Evolutionary conservation across 257 asterid genomes (phyloP).

Genomic region (Osmanthus fragrans): DNA sequence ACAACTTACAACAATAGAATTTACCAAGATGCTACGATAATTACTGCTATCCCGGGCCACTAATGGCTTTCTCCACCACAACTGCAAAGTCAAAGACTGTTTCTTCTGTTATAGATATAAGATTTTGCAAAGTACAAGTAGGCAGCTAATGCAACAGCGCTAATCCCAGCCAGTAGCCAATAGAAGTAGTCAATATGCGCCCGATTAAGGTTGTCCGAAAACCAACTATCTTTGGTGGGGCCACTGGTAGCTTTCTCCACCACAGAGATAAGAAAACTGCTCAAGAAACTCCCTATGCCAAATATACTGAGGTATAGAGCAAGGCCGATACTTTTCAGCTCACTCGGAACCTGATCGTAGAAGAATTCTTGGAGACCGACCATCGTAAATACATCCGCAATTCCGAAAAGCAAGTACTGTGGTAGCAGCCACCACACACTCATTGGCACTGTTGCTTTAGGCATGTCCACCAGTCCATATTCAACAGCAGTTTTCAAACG

Average conservation of each 20-base stretch:
- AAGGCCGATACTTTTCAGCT: neutral
- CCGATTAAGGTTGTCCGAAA: constrained; percentile 18
- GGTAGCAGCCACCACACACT: constrained; percentile 2
- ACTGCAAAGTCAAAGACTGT: no score
- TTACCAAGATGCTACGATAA: neutral
- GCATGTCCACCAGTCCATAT: neutral
- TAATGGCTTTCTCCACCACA: no score
- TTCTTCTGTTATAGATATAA: neutral
- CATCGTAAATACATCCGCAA: neutral
- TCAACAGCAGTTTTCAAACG: neutral
- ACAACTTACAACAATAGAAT: neutral
- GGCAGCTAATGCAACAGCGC: neutral
- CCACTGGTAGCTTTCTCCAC: constrained; percentile 16
- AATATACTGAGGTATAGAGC: neutral
- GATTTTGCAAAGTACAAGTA: neutral
- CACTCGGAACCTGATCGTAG: neutral
- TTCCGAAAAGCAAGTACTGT: neutral
- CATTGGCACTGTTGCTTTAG: neutral
- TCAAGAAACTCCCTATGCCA: neutral
- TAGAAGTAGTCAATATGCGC: constrained; percentile 2
- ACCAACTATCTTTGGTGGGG: constrained; percentile 30
- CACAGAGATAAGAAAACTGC: neutral
- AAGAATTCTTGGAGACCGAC: constrained; percentile 6
- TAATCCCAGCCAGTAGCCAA: neutral
- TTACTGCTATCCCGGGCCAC: neutral